Evolutionary conservation across 2,329 filamentous ascomycete genomes (phyloP).

Genomic region (Zalaria sp.): DNA sequence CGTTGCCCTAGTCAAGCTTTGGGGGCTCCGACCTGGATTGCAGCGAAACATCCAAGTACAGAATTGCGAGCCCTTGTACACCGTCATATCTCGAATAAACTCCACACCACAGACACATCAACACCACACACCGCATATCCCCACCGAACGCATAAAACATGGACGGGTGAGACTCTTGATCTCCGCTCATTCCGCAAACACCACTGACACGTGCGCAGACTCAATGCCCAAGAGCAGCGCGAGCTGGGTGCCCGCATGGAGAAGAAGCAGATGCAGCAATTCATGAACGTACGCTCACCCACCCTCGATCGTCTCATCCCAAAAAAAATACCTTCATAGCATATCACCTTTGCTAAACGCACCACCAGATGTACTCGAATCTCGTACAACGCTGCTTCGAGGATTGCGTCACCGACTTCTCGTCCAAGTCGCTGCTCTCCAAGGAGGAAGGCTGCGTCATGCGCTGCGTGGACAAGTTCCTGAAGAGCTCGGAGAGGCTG

Average conservation of each 20-base stretch:
- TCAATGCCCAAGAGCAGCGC: conserved; percentile 70
- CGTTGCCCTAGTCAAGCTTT: too few species aligned
- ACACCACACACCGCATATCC: not conserved
- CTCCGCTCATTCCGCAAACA: not conserved
- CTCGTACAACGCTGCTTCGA: conserved; percentile 85
- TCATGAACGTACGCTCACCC: conserved; percentile 65
- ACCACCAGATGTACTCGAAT: conserved; percentile 51
- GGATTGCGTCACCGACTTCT: conserved; percentile 96
- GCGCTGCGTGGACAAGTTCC: conserved; percentile 90
- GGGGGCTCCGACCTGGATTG: too few species aligned
- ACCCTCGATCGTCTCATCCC: not conserved
- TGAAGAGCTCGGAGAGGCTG: conserved; percentile 81
- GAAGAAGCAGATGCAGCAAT: conserved; percentile 97
- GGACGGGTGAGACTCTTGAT: conserved; percentile 18
- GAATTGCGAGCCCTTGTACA: not conserved
- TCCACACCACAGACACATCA: not conserved
- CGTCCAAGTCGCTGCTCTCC: conserved; percentile 79
- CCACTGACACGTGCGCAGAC: conserved; percentile 28
- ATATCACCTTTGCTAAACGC: conserved; percentile 1
- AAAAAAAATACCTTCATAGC: not conserved
- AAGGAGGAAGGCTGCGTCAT: conserved; percentile 86
- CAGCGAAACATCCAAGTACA: too few species aligned
- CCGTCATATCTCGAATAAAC: not conserved
- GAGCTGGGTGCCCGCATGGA: conserved; percentile 92
- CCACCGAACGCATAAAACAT: conserved; percentile 10